These are phyloP conservation scores for Gastrolobium villosum DNA, from an alignment of 306 rosid genomes.

Conservation along the genomic window DNA sequence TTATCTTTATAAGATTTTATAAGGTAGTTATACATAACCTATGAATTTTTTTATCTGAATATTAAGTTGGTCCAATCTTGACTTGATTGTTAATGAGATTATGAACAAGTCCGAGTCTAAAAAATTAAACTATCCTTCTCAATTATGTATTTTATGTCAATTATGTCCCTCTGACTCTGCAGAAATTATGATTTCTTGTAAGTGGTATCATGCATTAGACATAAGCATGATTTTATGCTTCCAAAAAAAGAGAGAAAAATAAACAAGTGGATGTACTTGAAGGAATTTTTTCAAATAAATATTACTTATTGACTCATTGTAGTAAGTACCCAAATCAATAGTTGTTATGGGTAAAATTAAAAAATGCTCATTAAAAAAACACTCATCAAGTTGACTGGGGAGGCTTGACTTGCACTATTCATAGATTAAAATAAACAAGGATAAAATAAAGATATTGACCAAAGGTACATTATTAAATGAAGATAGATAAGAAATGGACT, in stretches of 20 bases:
- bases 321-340: not conserved
- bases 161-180: not conserved
- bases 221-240: slow-evolving; percentile 27
- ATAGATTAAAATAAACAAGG: slow-evolving; percentile 23
- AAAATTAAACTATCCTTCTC: too few relatives aligned
- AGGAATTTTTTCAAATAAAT: not conserved
- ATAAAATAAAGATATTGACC: slow-evolving; percentile 46
- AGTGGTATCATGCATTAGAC: not conserved
- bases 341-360: not conserved
- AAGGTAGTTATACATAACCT: too few relatives aligned
- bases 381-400: slow-evolving; percentile 28
- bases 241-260: not conserved
- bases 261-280: not conserved
- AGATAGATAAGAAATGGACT: slow-evolving; percentile 26
- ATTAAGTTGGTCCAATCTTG: too few relatives aligned
- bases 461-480: slow-evolving; percentile 11
- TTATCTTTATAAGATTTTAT: too few relatives aligned
- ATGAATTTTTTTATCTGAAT: too few relatives aligned
- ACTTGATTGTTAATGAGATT: too few relatives aligned
- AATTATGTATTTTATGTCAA: not conserved
- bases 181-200: not conserved
- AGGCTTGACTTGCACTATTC: slow-evolving; percentile 36
- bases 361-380: not conserved
- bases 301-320: not conserved
- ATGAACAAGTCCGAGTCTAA: too few relatives aligned